These are phyloP conservation scores for Fragaria nilgerrensis DNA, from an alignment of 306 rosid genomes.

Conservation along the genomic window DNA sequence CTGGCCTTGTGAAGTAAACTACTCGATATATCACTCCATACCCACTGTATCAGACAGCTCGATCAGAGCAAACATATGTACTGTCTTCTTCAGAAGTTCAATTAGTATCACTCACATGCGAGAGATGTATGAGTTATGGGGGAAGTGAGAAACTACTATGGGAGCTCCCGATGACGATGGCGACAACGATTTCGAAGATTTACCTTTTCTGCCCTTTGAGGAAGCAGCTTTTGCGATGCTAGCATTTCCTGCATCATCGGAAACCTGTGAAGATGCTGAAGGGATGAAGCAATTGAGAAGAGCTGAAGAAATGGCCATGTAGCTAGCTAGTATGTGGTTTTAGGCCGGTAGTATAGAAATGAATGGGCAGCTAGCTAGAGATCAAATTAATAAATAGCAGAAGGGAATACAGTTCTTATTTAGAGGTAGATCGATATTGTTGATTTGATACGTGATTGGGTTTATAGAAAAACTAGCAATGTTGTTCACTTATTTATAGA, in stretches of 20 bases:
- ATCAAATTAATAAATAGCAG: no score
- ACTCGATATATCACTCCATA: no score
- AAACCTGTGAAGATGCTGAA: background rate
- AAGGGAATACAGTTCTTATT: no score
- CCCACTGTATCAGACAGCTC: no score
- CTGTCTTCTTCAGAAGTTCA: no score
- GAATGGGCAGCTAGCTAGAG: background rate
- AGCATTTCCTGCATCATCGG: background rate
- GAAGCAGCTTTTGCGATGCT: background rate
- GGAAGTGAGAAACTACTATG: slow-evolving; percentile 14
- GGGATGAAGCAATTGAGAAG: slow-evolving; percentile 2
- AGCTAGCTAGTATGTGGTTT: background rate
- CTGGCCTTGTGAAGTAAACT: no score
- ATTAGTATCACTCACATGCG: background rate
- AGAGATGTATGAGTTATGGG: slow-evolving; percentile 15
- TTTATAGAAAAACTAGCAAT: no score
- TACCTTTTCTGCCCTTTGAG: background rate
- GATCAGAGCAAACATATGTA: no score
- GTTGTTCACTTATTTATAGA: no score
- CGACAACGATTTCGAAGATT: background rate
- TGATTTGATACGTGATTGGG: no score
- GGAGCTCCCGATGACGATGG: slow-evolving; percentile 16
- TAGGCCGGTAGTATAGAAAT: no score
- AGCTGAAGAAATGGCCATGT: background rate
- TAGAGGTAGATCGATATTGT: no score